phyloP scores from a whole-genome alignment of 2,329 filamentous ascomycete genomes.

The Shiraia sp. region DNA sequence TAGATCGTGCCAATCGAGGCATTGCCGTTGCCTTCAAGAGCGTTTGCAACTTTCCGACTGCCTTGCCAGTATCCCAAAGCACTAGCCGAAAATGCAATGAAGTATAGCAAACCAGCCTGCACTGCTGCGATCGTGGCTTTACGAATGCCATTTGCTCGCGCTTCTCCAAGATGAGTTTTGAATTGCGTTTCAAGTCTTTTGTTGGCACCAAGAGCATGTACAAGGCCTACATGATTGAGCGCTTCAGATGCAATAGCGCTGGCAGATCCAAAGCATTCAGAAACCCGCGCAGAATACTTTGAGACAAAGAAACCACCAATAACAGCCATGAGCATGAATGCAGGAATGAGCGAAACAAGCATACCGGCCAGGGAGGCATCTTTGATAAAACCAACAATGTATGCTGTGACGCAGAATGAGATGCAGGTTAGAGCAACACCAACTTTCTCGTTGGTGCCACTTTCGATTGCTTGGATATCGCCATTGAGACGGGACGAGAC shows the following conservation, averaged over 20 bases:
- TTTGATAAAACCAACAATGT: conserved; percentile 69
- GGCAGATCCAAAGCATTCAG: conserved; percentile 59
- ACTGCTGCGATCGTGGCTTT: conserved; percentile 62
- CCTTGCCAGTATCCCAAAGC: conserved; percentile 71
- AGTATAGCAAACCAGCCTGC: conserved; percentile 66
- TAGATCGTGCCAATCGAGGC: conserved; percentile 54
- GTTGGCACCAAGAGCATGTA: conserved; percentile 66
- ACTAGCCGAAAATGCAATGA: conserved; percentile 69
- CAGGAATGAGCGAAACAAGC: conserved; percentile 65
- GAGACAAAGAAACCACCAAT: conserved; percentile 59
- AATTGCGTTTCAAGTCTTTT: conserved; percentile 64
- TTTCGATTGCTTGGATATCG: conserved; percentile 69
- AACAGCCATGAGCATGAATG: conserved; percentile 63
- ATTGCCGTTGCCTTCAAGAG: conserved; percentile 38
- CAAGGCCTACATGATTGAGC: conserved; percentile 63
- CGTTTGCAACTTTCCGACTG: conserved; percentile 57
- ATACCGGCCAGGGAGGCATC: conserved; percentile 66
- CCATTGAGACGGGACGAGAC: conserved; percentile 66
- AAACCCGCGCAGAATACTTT: conserved; percentile 57
- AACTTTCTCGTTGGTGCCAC: conserved; percentile 72
- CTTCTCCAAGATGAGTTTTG: conserved; percentile 54
- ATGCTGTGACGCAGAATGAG: conserved; percentile 70
- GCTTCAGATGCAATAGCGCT: conserved; percentile 67
- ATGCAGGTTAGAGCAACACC: conserved; percentile 65
- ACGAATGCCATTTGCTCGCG: conserved; percentile 58